Conservation (phyloP, 2,329 filamentous ascomycete species). For the Fusarium veterinarium region DNA sequence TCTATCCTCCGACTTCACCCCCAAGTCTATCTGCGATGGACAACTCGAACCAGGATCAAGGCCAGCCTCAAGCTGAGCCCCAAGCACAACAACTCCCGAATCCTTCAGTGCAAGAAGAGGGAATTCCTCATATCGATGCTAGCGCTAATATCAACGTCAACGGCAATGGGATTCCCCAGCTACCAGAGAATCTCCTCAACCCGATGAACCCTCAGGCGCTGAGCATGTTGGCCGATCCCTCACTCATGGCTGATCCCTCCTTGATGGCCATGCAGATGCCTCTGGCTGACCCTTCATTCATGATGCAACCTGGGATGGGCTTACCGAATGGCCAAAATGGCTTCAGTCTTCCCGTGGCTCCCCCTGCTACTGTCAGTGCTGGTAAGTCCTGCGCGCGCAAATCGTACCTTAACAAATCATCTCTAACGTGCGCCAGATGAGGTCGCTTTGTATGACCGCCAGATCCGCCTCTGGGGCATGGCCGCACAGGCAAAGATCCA, state of each 20-base stretch:
- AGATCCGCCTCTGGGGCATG: conserved; percentile 97
- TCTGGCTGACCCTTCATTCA: conserved; percentile 43
- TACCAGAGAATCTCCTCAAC: conserved; percentile 35
- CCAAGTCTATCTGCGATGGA: conserved; percentile 28
- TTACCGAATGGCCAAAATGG: conserved; percentile 49
- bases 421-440: conserved; percentile 71
- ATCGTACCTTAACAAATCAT: not conserved
- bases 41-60: conserved; percentile 32
- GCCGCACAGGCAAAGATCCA: conserved; percentile 94
- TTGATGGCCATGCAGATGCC: conserved; percentile 44
- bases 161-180: conserved; percentile 35
- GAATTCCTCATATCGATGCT: conserved; percentile 19
- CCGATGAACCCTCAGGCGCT: conserved; percentile 42
- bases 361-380: conserved; percentile 48
- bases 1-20: not conserved
- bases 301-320: conserved; percentile 48
- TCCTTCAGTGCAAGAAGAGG: conserved; percentile 3
- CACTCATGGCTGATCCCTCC: conserved; percentile 43
- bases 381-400: conserved; percentile 42
- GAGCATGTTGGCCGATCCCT: conserved; percentile 40
- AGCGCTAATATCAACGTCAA: conserved; percentile 20
- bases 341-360: conserved; percentile 32
- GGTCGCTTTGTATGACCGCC: conserved; percentile 95
- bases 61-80: conserved; percentile 35
- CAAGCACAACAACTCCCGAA: conserved; percentile 35